Evolutionary conservation across 2,329 filamentous ascomycete genomes (phyloP), one percentile per base, ranked within the genome.

Genomic region (Fusarium bulbicola): DNA sequence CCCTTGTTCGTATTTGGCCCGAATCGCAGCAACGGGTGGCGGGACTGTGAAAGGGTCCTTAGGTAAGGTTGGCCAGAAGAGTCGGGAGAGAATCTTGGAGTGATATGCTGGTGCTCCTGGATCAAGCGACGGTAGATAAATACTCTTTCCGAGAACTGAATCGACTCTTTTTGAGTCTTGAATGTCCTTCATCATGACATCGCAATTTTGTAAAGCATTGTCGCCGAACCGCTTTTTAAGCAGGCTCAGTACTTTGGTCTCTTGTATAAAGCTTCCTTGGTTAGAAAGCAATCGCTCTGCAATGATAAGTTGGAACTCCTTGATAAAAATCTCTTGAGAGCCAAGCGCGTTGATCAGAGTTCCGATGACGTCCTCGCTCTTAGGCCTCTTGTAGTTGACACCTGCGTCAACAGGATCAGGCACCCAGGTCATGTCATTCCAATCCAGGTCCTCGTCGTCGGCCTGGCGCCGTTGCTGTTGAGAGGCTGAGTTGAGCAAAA

Each of bases 181-280:
- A 40, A 98, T 93, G 80, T 99, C 96, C 72, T 92, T 93, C 64
- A 99, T 89, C 96, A 99, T 99, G 77, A 99, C 96, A 79, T 99
- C 95, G 81, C 95, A 98, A 54, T 93, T 93, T 80, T 98, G 96
- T 50, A 99, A 85, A 21, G 94, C 91, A 34, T 89, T 88, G 74
- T 98, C 94, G 30, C 95, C 95, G 63, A 98, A 95, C 14, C 95
- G 91, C 69, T 93, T 88, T 84, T 98, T 98, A 66, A 99, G 88
- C 15, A 98, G 87, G 64, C 95, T 91, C 11, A 98, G 87, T 9
- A 98, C 93, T 62, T 93, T 92, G 60, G 93, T 89, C 81, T 92
- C 96, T 80, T 94, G 94, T 67, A 92, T 88, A 75, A 95, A 97
- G 30, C 89, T 86, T 24, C 88, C 85, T 68, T 92, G 91, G 52